These are phyloP conservation scores for Vigna hirtella DNA, from an alignment of 306 rosid genomes.

Conservation along the genomic window DNA sequence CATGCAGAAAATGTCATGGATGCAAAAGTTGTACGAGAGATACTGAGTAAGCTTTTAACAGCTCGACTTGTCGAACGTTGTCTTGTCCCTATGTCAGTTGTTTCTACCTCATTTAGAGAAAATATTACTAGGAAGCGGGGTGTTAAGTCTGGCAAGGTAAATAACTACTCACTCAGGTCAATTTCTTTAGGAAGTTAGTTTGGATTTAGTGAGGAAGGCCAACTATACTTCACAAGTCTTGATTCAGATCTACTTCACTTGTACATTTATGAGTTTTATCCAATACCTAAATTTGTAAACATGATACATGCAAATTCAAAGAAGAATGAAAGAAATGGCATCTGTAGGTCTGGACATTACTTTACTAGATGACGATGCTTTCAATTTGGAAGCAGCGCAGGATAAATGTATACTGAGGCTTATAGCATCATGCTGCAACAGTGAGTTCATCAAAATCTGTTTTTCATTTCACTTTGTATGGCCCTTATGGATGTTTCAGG, in stretches of 20 bases:
- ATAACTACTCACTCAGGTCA: conserved; percentile 45
- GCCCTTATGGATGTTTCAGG: conserved; percentile 60
- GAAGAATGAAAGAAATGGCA: conserved; percentile 74
- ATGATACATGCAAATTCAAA: conserved; percentile 68
- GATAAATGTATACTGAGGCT: conserved; percentile 93
- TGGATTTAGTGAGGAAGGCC: conserved; percentile 94
- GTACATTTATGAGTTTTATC: conserved; percentile 16
- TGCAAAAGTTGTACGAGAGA: conserved; percentile 57
- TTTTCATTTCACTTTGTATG: background rate
- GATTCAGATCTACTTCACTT: conserved; percentile 12
- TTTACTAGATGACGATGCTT: conserved; percentile 83
- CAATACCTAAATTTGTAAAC: conserved; percentile 28
- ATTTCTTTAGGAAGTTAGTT: conserved; percentile 49
- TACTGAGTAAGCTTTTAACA: conserved; percentile 66
- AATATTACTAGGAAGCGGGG: conserved; percentile 63
- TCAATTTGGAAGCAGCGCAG: conserved; percentile 87
- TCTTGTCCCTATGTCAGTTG: conserved; percentile 71
- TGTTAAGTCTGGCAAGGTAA: conserved; percentile 79
- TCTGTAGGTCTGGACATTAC: conserved; percentile 64
- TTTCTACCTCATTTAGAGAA: conserved; percentile 54
- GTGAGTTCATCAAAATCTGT: conserved; percentile 48
- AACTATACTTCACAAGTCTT: conserved; percentile 53
- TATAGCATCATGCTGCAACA: conserved; percentile 92
- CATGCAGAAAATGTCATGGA: conserved; percentile 57
- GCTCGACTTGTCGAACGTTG: conserved; percentile 76